Percentiles rank a stretch among this genome's conserved stretches.
phyloP scores from a whole-genome alignment of 2,329 filamentous ascomycete species.

The Alternaria panax region DNA sequence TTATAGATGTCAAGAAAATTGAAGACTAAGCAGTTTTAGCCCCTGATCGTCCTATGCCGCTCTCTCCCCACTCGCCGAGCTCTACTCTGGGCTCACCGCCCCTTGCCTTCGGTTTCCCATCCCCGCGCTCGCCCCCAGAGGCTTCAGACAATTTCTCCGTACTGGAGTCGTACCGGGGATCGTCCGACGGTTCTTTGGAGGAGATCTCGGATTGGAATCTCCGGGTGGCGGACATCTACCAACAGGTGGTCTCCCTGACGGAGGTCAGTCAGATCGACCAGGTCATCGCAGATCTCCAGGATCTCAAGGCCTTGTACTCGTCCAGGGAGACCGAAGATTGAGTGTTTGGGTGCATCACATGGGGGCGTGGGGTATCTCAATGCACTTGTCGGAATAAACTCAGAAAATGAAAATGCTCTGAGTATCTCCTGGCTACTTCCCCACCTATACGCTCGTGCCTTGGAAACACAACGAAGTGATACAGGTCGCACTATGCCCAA shows the following conservation, averaged over 20 bases:
- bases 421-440: neutral
- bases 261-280: neutral
- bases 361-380: no score
- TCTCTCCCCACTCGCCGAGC: conserved; percentile 23
- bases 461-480: neutral
- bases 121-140: neutral
- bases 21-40: conserved; percentile 18
- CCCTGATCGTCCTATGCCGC: conserved; percentile 39
- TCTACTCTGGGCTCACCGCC: conserved; percentile 11
- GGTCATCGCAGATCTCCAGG: conserved; percentile 3
- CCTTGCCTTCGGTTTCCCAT: conserved; percentile 2
- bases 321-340: neutral
- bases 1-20: neutral
- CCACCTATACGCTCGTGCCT: neutral
- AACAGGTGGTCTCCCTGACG: neutral
- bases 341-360: neutral
- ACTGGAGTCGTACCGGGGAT: neutral
- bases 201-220: neutral
- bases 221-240: neutral
- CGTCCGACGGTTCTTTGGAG: neutral
- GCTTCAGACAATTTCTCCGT: neutral
- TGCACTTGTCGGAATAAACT: neutral
- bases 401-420: neutral
- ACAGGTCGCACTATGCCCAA: neutral
- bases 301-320: neutral